Evolutionary conservation across 2,329 filamentous ascomycete species (phyloP).

Genomic region (Drechslerella dactyloides): DNA sequence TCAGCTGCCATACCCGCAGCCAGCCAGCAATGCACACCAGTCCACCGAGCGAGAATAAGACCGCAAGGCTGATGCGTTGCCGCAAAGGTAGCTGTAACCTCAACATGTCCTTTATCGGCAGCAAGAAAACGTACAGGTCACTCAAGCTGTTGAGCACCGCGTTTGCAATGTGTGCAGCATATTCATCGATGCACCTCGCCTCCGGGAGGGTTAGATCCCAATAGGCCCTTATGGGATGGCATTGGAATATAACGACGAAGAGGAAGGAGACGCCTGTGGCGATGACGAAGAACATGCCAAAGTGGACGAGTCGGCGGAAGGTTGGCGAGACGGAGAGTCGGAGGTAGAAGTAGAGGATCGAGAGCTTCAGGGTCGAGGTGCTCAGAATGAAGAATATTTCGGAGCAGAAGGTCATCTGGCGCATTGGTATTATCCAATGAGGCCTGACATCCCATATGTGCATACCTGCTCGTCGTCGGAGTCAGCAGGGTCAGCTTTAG

Average conservation of each 20-base stretch:
- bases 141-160: constrained; percentile 45
- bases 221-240: constrained; percentile 34
- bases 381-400: constrained; percentile 47
- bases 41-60: constrained; percentile 38
- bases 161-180: constrained; percentile 35
- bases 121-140: constrained; percentile 42
- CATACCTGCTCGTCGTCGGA: too few species aligned
- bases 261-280: constrained; percentile 34
- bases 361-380: constrained; percentile 43
- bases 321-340: constrained; percentile 34
- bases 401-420: constrained; percentile 43
- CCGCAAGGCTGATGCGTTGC: constrained; percentile 41
- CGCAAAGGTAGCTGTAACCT: constrained; percentile 24
- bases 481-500: neutral
- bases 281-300: constrained; percentile 23
- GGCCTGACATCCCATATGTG: constrained; percentile 48
- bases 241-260: constrained; percentile 43
- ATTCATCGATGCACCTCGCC: constrained; percentile 34
- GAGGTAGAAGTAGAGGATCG: constrained; percentile 49
- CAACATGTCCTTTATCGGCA: constrained; percentile 47
- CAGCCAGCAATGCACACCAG: constrained; percentile 46
- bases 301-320: constrained; percentile 31
- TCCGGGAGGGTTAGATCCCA: constrained; percentile 39
- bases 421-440: constrained; percentile 47
- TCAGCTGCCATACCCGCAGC: constrained; percentile 46